Percentiles rank a stretch among this genome's conserved stretches.
Evolutionary conservation across 495 filamentous ascomycete species (phyloP).

Genomic region (Hypomontagnella submonticulosa): DNA sequence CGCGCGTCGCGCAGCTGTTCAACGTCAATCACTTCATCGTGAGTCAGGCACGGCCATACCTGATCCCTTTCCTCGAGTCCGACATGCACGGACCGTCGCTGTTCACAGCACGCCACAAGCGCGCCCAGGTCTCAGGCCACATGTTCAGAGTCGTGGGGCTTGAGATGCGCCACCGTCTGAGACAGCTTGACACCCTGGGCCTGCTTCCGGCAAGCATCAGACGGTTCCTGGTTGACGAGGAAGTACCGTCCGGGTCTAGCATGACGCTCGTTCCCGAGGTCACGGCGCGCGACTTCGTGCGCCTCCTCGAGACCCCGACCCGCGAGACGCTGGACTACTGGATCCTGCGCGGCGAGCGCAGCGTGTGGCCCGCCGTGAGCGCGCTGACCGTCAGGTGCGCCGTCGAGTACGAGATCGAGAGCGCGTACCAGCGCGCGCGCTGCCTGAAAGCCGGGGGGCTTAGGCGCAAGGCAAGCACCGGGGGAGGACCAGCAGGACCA

Average conservation of each 20-base stretch:
- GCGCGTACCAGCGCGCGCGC: slow-evolving; percentile 81
- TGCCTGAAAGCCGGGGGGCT: slow-evolving; percentile 63
- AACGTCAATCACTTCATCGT: slow-evolving; percentile 93
- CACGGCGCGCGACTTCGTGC: slow-evolving; percentile 73
- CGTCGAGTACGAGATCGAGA: slow-evolving; percentile 86
- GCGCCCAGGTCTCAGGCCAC: slow-evolving; percentile 68
- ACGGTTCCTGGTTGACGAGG: slow-evolving; percentile 87
- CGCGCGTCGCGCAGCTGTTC: slow-evolving; percentile 89
- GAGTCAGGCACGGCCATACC: slow-evolving; percentile 79
- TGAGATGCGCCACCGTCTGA: slow-evolving; percentile 84
- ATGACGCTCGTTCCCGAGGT: slow-evolving; percentile 87
- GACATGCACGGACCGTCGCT: slow-evolving; percentile 81
- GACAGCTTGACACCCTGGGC: slow-evolving; percentile 81
- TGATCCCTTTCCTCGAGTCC: slow-evolving; percentile 84
- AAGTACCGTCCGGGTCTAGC: slow-evolving; percentile 76
- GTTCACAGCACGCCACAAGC: slow-evolving; percentile 65
- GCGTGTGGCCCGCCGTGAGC: slow-evolving; percentile 91
- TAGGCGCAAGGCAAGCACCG: slow-evolving; percentile 52
- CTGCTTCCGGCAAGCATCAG: slow-evolving; percentile 75
- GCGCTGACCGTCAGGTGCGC: slow-evolving; percentile 86
- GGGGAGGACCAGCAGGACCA: slow-evolving; percentile 3
- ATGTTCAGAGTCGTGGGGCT: slow-evolving; percentile 74
- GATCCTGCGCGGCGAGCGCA: slow-evolving; percentile 84
- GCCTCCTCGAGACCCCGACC: slow-evolving; percentile 83
- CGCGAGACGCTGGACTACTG: slow-evolving; percentile 81